A percentile compares a stretch with the other conserved stretches of the same genome.
These are phyloP conservation scores for Arthrobotrys sinensis DNA, from an alignment of 2,329 filamentous ascomycete species.

Conservation along the genomic window DNA sequence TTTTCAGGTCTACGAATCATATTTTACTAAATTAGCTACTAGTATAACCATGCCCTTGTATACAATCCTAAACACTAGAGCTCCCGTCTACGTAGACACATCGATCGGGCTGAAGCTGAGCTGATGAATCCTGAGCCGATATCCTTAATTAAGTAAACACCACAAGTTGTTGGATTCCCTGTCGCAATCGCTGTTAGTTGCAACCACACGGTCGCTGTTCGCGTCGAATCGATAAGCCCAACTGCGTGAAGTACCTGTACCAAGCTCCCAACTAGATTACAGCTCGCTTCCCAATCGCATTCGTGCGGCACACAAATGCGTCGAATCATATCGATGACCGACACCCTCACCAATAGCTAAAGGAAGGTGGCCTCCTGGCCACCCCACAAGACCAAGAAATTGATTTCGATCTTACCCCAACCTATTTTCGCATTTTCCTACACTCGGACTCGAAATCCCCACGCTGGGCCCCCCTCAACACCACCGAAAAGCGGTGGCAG, in stretches of 20 bases:
- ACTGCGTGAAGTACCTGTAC: conserved; percentile 25
- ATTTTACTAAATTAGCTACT: conserved; percentile 9
- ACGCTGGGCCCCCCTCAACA: neutral
- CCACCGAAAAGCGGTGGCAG: conserved; percentile 39
- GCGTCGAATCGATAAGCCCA: conserved; percentile 31
- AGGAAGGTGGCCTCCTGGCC: conserved; percentile 38
- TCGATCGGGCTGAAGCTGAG: conserved; percentile 4
- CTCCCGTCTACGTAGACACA: conserved; percentile 26
- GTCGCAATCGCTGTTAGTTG: conserved; percentile 26
- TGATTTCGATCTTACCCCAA: conserved; percentile 16
- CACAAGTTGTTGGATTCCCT: conserved; percentile 18
- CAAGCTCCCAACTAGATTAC: neutral
- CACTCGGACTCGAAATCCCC: conserved; percentile 16
- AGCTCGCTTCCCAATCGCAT: conserved; percentile 39
- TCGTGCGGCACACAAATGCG: conserved; percentile 49
- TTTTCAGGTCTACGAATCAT: conserved; percentile 2
- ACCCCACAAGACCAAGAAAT: conserved; percentile 48
- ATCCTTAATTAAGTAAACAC: conserved; percentile 20
- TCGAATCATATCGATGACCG: conserved; percentile 40
- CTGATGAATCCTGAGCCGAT: conserved; percentile 21
- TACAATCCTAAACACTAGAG: conserved; percentile 12
- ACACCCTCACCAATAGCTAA: conserved; percentile 41
- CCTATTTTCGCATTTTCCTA: conserved; percentile 2
- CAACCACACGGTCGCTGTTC: conserved; percentile 30
- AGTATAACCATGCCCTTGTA: neutral